Evolutionary conservation across 805 yeast species (phyloP), one percentile per base, ranked within the genome.

Genomic region (Myxozyma lipomycoides): DNA sequence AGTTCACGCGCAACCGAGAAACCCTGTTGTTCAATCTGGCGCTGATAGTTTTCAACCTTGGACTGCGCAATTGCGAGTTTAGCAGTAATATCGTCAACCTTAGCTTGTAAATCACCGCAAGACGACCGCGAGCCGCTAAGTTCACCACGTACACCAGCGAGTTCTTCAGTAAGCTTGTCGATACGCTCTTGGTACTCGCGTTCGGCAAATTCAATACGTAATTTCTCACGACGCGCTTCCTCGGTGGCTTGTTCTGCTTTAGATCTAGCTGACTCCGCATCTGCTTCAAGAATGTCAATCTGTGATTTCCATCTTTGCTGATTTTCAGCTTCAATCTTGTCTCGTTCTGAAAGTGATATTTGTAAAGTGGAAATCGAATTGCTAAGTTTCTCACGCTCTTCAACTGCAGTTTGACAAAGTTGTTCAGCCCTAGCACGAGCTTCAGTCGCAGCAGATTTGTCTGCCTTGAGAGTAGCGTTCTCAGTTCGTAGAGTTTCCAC

Each of bases 311-410:
- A 72, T 38, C 83, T 71, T 12, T 71, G 66, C 19, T 79, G 73
- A 3, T 82, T 62, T 35, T 79, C 82, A 19, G 69, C 63, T 42
- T 77, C 72, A 4, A 78, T 70, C 1, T 67, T 58, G 45, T 83
- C 84, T 46, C 89, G 74, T 62, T 86, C 90, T 46, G 73, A 73
- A 48, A 80, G 79, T 36, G 79, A 62, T 1, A 79, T 62, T 65
- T 86, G 91, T 40, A 86, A 67, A 59, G 76, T 83, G 5, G 76
- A 64, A 7, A 85, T 74, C 52, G 82, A 70, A 3, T 78, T 74
- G 58, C 76, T 81, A 36, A 86, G 68, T 46, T 78, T 74, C 4
- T 75, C 66, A 59, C 78, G 81, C 62, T 88, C 95, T 2, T 74
- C 73, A 40, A 73, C 68, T 48, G 85, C 67, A 24, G 72, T 75